Base-by-base conservation (phyloP, 768 basidiomycete genomes). In the Kwoniella heveanensis region DNA sequence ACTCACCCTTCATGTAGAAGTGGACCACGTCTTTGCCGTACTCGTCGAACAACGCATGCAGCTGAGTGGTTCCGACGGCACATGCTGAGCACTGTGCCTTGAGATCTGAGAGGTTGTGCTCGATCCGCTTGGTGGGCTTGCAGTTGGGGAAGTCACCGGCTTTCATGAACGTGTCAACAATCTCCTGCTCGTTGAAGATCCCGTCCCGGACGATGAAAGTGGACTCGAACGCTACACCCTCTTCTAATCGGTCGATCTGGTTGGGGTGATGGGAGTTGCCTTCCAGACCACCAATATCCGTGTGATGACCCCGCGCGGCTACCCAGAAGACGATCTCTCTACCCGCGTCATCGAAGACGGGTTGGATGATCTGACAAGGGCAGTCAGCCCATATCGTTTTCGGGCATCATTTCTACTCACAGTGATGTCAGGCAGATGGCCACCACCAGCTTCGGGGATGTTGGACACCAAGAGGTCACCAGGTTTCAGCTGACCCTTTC, bases 391-490 rank as follows among this genome's bases (percentile, higher is more conserved):
- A n/a, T n/a, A n/a, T n/a, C n/a, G n/a, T n/a, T 7, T 9, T 17
- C 4, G 19, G 39, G 4, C 49, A 19, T 12, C 6, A 50, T 9
- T 44, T 3, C 9, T 44, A 44, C 54, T n/a, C 25, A 94, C 85
- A 9, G 94, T 97, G 61, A 95, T 91, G 79, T 96, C 94, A 0
- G 89, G 89, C 37, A 91, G 81, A 71, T 90, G 89, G 0, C 85
- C 86, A 54, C 72, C 72, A 9, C 72, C 72, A 17, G 70, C 69
- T n/a, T 13, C 58, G 22, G 50, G 73, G 62, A 53, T 70, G 68
- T 73, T 97, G 57, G 92, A 90, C 87, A 96, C 89, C 56, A 96
- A 80, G 10, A 95, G 92, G 77, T 97, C 94, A 13, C 94, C 94
- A 69, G 90, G 90, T 82, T 89, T 88, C 10, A 74, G 63, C 26